phyloP scores from a whole-genome alignment of 371 early-diverging fungal species.

The Mucor lusitanicus region DNA sequence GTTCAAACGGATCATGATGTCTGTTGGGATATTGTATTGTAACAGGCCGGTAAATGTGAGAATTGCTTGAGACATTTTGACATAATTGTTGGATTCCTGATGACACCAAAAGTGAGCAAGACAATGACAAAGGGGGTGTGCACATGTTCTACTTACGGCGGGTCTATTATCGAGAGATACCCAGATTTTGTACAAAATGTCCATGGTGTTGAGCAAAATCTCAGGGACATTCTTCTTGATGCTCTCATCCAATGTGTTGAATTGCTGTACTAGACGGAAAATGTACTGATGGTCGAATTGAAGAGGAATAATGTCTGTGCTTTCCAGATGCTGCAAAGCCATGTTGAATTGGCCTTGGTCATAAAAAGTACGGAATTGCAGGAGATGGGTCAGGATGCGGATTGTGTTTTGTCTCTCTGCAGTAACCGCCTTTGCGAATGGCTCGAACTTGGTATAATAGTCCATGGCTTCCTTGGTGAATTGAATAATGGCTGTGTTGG shows the following conservation, averaged over 20 bases:
- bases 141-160: background rate
- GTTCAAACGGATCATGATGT: constrained; percentile 77
- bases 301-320: constrained; percentile 61
- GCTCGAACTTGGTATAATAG: constrained; percentile 52
- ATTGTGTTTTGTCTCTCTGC: constrained; percentile 50
- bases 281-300: constrained; percentile 55
- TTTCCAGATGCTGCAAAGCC: constrained; percentile 13
- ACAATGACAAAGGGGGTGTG: too few relatives aligned
- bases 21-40: constrained; percentile 82
- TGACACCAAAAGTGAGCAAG: background rate
- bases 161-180: background rate
- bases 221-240: constrained; percentile 80
- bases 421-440: constrained; percentile 43
- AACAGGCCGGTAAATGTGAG: constrained; percentile 82
- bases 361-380: constrained; percentile 58
- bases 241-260: constrained; percentile 65
- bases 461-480: constrained; percentile 50
- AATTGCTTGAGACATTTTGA: constrained; percentile 60
- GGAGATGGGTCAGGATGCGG: constrained; percentile 52
- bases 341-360: constrained; percentile 53
- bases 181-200: constrained; percentile 57
- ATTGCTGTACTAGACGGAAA: constrained; percentile 64
- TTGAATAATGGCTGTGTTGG: constrained; percentile 34
- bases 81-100: constrained; percentile 21
- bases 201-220: constrained; percentile 73